Evolutionary conservation across 2,329 filamentous ascomycete genomes (phyloP).

Genomic region (Aspergillus ibericus): DNA sequence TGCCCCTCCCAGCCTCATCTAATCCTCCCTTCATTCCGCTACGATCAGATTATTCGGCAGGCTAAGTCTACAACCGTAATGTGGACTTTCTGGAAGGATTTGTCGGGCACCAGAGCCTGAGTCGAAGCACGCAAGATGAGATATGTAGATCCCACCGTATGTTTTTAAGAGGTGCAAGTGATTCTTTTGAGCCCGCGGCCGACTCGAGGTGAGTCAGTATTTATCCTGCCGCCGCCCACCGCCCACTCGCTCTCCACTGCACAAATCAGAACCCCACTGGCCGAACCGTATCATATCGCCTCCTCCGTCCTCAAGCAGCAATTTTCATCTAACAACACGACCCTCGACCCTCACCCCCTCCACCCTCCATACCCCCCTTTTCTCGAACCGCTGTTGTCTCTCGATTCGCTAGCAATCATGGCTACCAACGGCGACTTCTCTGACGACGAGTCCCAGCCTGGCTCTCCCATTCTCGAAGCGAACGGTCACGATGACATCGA

Average conservation of each 20-base stretch:
- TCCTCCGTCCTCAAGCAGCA: slow-evolving; percentile 30
- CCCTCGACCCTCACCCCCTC: slow-evolving; percentile 19
- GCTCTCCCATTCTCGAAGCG: slow-evolving; percentile 52
- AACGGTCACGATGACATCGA: slow-evolving; percentile 70
- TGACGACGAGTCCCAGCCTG: slow-evolving; percentile 56
- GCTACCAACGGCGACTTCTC: slow-evolving; percentile 58
- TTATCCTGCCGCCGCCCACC: slow-evolving; percentile 25
- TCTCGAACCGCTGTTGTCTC: slow-evolving; percentile 7
- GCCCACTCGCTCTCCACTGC: slow-evolving; percentile 39
- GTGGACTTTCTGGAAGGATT: background rate
- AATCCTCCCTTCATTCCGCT: no score
- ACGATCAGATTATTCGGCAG: no score
- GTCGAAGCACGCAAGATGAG: background rate
- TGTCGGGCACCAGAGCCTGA: background rate
- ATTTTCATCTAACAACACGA: slow-evolving; percentile 36
- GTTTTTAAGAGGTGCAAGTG: background rate
- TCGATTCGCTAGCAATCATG: slow-evolving; percentile 46
- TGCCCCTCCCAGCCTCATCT: no score
- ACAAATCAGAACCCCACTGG: slow-evolving; percentile 38
- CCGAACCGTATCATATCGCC: slow-evolving; percentile 36
- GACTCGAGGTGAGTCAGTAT: slow-evolving; percentile 4
- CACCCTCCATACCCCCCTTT: slow-evolving; percentile 8
- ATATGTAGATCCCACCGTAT: background rate
- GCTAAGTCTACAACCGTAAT: background rate
- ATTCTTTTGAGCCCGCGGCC: background rate